These are phyloP conservation scores for Copromyces sp. DNA, from an alignment of 495 filamentous ascomycete species.

Conservation along the genomic window DNA sequence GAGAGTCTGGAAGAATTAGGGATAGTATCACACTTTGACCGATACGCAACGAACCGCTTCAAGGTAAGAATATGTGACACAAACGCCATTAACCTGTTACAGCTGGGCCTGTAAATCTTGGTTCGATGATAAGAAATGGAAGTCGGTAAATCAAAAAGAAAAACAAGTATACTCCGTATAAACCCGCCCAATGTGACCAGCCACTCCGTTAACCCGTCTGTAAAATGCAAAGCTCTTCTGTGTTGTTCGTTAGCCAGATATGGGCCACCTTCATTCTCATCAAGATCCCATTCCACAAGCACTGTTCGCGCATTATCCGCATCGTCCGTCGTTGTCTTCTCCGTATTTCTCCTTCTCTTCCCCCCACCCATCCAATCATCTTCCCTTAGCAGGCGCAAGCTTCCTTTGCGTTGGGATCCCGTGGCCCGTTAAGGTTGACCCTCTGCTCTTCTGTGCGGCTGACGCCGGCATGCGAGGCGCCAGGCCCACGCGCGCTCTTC, in stretches of 20 bases:
- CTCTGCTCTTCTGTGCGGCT: conserved; percentile 51
- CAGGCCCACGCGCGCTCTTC: conserved; percentile 68
- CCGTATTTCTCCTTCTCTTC: neutral
- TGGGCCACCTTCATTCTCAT: neutral
- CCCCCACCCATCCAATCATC: neutral
- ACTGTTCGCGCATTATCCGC: neutral
- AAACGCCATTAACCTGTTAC: neutral
- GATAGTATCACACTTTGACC: neutral
- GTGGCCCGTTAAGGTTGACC: conserved; percentile 57
- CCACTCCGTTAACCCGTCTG: neutral
- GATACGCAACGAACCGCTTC: neutral
- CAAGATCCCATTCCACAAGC: neutral
- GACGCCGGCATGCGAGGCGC: conserved; percentile 44
- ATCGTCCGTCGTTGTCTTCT: neutral
- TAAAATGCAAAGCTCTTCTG: neutral
- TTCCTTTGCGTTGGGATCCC: conserved; percentile 64
- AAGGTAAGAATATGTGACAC: neutral
- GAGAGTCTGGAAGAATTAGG: neutral
- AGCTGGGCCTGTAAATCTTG: neutral
- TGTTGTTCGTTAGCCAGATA: neutral
- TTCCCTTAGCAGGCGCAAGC: conserved; percentile 72
- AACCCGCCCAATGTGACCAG: conserved; percentile 8
- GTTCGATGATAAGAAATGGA: neutral
- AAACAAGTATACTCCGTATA: conserved; percentile 9
- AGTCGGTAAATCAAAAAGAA: neutral